Conservation (phyloP, 139 green algal species). For the Haematococcus lacustris region DNA sequence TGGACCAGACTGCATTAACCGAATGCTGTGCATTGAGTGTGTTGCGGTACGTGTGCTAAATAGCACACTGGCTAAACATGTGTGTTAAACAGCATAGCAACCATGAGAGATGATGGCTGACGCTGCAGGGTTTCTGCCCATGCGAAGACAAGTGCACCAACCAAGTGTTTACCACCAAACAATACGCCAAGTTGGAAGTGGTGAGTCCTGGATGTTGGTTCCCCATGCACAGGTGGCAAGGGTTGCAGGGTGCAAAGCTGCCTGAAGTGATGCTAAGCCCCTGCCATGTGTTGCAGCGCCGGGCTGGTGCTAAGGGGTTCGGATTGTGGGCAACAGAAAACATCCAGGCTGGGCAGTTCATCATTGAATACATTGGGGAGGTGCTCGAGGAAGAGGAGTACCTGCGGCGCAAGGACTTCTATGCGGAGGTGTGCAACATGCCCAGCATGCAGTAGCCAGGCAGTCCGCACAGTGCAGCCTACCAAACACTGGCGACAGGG, state of each 20-base stretch:
- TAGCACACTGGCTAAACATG: no score
- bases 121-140: constrained; percentile 82
- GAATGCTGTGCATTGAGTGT: constrained; percentile 92
- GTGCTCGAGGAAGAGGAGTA: constrained; percentile 96
- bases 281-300: no score
- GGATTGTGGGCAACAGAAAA: constrained; percentile 72
- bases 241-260: no score
- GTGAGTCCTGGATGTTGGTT: no score
- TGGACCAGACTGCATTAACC: constrained; percentile 88
- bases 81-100: no score
- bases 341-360: constrained; percentile 79
- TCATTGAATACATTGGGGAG: constrained; percentile 94
- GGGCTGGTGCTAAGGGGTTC: constrained; percentile 82
- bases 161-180: constrained; percentile 76
- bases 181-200: constrained; percentile 78
- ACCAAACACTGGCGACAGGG: no score
- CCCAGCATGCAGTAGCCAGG: no score
- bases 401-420: constrained; percentile 76
- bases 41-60: constrained; percentile 55
- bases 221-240: no score
- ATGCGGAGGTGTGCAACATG: constrained; percentile 49
- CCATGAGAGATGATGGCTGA: no score
- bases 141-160: constrained; percentile 87
- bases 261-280: no score
- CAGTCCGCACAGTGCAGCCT: no score